Evolutionary conservation across 108 stramenopile genomes (phyloP), one percentile per base, ranked within the genome.

Genomic region (Nannochloropsis gaditana): DNA sequence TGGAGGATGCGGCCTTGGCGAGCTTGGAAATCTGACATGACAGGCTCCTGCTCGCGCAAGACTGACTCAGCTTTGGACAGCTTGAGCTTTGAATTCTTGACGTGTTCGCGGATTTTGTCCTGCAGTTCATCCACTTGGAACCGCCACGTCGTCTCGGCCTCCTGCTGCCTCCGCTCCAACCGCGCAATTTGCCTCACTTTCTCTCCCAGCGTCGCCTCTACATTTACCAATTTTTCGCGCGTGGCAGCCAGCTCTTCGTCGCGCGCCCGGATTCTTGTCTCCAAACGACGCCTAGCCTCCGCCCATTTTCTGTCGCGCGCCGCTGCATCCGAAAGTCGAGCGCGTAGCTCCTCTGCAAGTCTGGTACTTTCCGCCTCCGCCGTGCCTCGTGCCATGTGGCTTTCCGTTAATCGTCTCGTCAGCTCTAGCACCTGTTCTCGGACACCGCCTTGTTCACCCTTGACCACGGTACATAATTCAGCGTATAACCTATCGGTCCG

Each of bases 361-460:
- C 19, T n/a, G 4, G n/a, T 3, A n/a, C 19, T n/a, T n/a, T 73
- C 8, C 59, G n/a, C 59, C n/a, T 73, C 59, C 59, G 59, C 59
- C n/a, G 15, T 73, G 4, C 59, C 59, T 73, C 59, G 59, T n/a
- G 59, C 59, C 59, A 73, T n/a, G 15, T 73, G 19, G n/a, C 59
- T 73, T 73, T 73, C 59, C 59, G 59, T 73, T n/a, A 73, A 73
- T 73, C 59, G 59, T 6, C 59, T 15, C 15, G 19, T 73, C 8
- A 73, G 59, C 15, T 73, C 59, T n/a, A 73, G 59, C 59, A 73
- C 15, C 59, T 73, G 59, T n/a, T 73, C 19, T 6, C 59, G 59
- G 59, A 73, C 59, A 15, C 59, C 59, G 59, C 59, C 59, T 73
- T 73, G 59, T 73, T 73, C 59, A n/a, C n/a, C 2, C n/a, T 73